Conservation (phyloP, 768 basidiomycete species). For the Pulveroboletus sp. region DNA sequence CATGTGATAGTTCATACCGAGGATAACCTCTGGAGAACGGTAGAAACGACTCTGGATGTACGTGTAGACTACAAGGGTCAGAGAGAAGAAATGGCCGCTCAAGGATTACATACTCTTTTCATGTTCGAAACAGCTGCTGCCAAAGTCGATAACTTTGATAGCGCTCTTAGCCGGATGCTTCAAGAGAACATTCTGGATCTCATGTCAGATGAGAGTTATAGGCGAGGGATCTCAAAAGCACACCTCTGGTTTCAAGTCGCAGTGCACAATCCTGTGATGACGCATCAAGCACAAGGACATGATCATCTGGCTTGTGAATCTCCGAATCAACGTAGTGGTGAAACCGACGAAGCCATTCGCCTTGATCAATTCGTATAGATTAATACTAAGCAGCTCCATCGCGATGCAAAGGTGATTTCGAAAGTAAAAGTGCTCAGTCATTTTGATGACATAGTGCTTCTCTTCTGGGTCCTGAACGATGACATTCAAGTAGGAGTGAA, state of each 20-base stretch:
- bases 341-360: constrained; percentile 99
- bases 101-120: constrained; percentile 81
- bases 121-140: constrained; percentile 96
- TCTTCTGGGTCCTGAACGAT: constrained; percentile 86
- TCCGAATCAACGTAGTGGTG: constrained; percentile 88
- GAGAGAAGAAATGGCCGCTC: not conserved
- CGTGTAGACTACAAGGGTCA: constrained; percentile 73
- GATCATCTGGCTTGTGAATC: constrained; percentile 96
- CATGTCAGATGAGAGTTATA: constrained; percentile 1
- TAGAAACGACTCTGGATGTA: constrained; percentile 99
- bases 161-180: constrained; percentile 94
- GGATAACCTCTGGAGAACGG: constrained; percentile 98
- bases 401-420: constrained; percentile 96
- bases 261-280: constrained; percentile 96
- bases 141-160: constrained; percentile 98
- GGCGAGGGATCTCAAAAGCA: constrained; percentile 17
- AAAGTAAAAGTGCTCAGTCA: constrained; percentile 99
- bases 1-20: constrained; percentile 99
- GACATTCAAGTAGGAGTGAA: not conserved
- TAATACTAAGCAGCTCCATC: constrained; percentile 96
- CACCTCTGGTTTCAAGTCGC: constrained; percentile 98
- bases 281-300: constrained; percentile 89
- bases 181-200: constrained; percentile 79
- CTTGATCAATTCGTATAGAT: constrained; percentile 98
- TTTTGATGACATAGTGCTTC: constrained; percentile 95